These are phyloP conservation scores for Rhinocladiella similis DNA, from an alignment of 2,329 filamentous ascomycete genomes.

Conservation along the genomic window DNA sequence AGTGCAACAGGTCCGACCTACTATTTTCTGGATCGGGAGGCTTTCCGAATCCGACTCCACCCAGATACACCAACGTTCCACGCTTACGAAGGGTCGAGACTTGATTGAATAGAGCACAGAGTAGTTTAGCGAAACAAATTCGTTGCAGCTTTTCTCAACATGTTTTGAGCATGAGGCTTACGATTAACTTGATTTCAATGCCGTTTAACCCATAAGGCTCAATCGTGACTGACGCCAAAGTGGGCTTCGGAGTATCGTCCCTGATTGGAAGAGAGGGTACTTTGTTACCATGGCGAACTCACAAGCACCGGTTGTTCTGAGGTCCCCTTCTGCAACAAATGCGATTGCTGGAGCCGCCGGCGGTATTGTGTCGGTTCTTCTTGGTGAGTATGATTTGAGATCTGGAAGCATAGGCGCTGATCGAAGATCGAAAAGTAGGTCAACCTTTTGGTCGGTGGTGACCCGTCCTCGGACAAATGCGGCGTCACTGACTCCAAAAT, in stretches of 20 bases:
- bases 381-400: slow-evolving; percentile 3
- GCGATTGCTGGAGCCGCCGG: slow-evolving; percentile 8
- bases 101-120: neutral
- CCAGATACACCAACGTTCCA: neutral
- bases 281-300: no score
- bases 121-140: no score
- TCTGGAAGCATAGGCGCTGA: neutral
- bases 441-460: slow-evolving; percentile 3
- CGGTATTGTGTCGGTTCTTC: slow-evolving; percentile 12
- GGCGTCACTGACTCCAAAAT: neutral
- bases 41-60: neutral
- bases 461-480: neutral
- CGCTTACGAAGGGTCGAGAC: neutral
- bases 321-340: slow-evolving; percentile 1
- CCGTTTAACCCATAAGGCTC: no score
- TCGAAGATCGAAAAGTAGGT: neutral
- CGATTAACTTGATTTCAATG: no score
- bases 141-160: no score
- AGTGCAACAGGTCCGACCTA: neutral
- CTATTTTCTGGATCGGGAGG: neutral
- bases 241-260: no score
- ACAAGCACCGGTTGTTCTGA: neutral
- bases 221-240: no score
- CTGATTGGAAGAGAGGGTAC: no score
- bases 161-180: no score